Evolutionary conservation across 139 green algal genomes (phyloP), one percentile per base, ranked within the genome.

Genomic region (Tetradesmus lagerheimii): DNA sequence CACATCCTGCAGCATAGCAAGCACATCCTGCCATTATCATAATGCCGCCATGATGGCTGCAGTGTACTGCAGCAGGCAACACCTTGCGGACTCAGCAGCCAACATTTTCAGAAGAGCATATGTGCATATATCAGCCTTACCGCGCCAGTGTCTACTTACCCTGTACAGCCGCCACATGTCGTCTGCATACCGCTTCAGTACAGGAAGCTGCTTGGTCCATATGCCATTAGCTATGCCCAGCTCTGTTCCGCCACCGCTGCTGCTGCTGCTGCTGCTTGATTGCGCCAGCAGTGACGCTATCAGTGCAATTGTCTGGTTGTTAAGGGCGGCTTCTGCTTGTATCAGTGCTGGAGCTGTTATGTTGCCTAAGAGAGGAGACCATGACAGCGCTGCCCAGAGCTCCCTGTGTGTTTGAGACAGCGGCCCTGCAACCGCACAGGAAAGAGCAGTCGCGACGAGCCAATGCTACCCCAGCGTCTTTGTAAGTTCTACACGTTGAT

Each of bases 221-320:
- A 86, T 14, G 27, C 80, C 80, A 57, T 74, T 86, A 2, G 80
- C 43, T 31, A 86, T 71, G 0, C 20, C n/a, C 39, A 86, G 12
- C 45, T 29, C 23, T 86, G 80, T 75, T n/a, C 80, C 47, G 16
- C 57, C 45, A 11, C 27, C n/a, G 45, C 80, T 74, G 80, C 80
- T 74, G 57, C 23, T 71, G 57, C 57, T 71, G 57, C 57, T 71
- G 23, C 25, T 41, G 43, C 80, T 27, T 31, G 43, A 39, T n/a
- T 86, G 80, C 45, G 80, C 45, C 25, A 86, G 80, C 18, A 85
- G 79, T 4, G 27, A 38, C 67, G 79, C 25, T 27, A 85, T 9
- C 39, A 66, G 23, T 41, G 79, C 79, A 62, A 43, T 43, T 85
- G 79, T 74, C 45, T 75, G 45, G 27, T 74, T 74, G 45, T 86